phyloP scores from a whole-genome alignment of 1,284 basidiomycete species.

The Taiwanofungus camphoratus region DNA sequence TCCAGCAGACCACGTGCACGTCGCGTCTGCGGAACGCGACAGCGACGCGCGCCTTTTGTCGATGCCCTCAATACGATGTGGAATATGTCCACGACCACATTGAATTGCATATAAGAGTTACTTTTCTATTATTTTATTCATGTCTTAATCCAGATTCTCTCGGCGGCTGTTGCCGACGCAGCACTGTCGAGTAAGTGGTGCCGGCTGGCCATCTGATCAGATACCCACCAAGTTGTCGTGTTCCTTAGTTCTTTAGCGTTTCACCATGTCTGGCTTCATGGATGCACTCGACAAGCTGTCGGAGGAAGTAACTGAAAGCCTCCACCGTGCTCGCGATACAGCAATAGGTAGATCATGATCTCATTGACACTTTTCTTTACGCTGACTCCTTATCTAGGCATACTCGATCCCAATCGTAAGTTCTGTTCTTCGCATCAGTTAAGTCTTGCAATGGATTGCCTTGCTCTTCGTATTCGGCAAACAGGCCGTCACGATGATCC shows the following conservation, averaged over 20 bases:
- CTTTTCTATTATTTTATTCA: too few relatives aligned
- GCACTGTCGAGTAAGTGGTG: too few relatives aligned
- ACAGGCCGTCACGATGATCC: conserved; percentile 73
- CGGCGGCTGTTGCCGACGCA: too few relatives aligned
- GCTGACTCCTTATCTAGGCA: conserved; percentile 33
- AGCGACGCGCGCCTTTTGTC: too few relatives aligned
- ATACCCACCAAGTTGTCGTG: too few relatives aligned
- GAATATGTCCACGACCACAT: too few relatives aligned
- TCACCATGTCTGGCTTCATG: conserved; percentile 7
- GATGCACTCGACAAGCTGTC: conserved; percentile 19
- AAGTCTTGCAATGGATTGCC: conserved; percentile 4
- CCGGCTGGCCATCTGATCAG: too few relatives aligned
- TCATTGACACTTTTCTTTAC: neutral
- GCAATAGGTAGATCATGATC: conserved; percentile 23
- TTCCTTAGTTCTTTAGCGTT: neutral
- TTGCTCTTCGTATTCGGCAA: neutral
- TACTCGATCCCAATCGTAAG: conserved; percentile 57
- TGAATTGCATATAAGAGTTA: too few relatives aligned
- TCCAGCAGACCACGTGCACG: too few relatives aligned
- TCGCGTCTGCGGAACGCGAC: too few relatives aligned
- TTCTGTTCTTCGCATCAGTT: conserved; percentile 1
- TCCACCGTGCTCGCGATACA: conserved; percentile 27
- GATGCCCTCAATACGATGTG: too few relatives aligned
- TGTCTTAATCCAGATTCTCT: too few relatives aligned
- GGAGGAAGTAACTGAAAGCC: conserved; percentile 25